phyloP scores from a whole-genome alignment of 75 land plant species.

The Azolla pinnata region DNA sequence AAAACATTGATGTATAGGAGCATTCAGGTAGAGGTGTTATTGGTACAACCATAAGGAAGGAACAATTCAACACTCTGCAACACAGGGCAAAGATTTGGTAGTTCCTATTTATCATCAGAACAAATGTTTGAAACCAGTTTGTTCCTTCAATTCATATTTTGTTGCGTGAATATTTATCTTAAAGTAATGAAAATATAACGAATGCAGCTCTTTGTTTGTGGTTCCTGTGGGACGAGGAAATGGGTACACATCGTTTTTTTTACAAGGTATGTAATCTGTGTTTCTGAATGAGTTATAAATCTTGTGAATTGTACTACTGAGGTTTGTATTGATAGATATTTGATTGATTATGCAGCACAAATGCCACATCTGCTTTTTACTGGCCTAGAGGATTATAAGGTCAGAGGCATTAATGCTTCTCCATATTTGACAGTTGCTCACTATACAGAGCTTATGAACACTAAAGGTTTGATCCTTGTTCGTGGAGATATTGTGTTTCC shows the following conservation, averaged over 20 bases:
- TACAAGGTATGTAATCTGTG: conserved; percentile 46
- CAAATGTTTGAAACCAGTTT: neutral
- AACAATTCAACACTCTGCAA: conserved; percentile 45
- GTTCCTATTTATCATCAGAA: no score
- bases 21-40: conserved; percentile 93
- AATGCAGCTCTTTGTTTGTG: conserved; percentile 74
- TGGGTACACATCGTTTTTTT: conserved; percentile 73
- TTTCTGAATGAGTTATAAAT: neutral
- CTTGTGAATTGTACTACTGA: neutral
- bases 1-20: conserved; percentile 58
- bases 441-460: conserved; percentile 76
- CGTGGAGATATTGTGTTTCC: conserved; percentile 92
- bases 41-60: conserved; percentile 51
- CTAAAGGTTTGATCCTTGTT: conserved; percentile 78
- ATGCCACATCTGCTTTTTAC: conserved; percentile 86
- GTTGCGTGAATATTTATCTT: neutral
- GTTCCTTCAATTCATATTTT: conserved; percentile 6
- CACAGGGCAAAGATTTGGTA: conserved; percentile 72
- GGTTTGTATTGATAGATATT: neutral
- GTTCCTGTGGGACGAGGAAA: conserved; percentile 68
- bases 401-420: conserved; percentile 79
- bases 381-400: conserved; percentile 93
- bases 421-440: conserved; percentile 81
- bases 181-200: neutral
- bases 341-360: conserved; percentile 47